Evolutionary conservation across 2,329 filamentous ascomycete genomes (phyloP).

Genomic region (Pestalotiopsis sp.): DNA sequence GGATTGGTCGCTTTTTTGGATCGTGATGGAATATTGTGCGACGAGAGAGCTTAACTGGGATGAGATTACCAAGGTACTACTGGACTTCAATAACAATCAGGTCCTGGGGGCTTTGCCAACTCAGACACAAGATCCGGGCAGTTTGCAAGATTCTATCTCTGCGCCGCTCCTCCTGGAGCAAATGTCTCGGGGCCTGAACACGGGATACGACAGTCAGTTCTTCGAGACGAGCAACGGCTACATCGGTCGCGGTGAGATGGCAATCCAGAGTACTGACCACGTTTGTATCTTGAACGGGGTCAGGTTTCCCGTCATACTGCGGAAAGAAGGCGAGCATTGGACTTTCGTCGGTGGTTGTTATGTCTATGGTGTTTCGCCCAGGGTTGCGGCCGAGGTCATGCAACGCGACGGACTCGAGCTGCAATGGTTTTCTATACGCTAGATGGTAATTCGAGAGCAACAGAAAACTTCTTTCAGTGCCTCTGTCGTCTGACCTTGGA

Average conservation of each 20-base stretch:
- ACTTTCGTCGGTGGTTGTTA: not conserved
- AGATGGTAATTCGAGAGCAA: not conserved
- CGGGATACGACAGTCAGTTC: not conserved
- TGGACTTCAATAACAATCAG: not conserved
- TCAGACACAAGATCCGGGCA: not conserved
- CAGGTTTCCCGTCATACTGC: not conserved
- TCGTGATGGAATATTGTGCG: not conserved
- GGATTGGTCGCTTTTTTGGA: not conserved
- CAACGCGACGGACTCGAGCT: not conserved
- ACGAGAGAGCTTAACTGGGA: not conserved
- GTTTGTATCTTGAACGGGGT: not conserved
- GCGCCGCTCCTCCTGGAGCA: not conserved
- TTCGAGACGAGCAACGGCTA: not conserved
- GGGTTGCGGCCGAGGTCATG: not conserved
- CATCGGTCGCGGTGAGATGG: not conserved
- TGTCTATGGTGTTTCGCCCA: not conserved
- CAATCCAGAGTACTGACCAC: not conserved
- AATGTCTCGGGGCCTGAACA: not conserved
- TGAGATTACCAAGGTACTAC: not conserved
- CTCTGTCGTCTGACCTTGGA: not conserved
- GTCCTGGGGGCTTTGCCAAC: fast-evolving
- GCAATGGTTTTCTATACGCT: not conserved
- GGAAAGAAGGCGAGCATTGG: not conserved
- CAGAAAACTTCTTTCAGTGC: not conserved
- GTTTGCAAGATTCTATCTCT: not conserved